Conservation (phyloP, 495 filamentous ascomycete species). For the Annulohypoxylon stygium region DNA sequence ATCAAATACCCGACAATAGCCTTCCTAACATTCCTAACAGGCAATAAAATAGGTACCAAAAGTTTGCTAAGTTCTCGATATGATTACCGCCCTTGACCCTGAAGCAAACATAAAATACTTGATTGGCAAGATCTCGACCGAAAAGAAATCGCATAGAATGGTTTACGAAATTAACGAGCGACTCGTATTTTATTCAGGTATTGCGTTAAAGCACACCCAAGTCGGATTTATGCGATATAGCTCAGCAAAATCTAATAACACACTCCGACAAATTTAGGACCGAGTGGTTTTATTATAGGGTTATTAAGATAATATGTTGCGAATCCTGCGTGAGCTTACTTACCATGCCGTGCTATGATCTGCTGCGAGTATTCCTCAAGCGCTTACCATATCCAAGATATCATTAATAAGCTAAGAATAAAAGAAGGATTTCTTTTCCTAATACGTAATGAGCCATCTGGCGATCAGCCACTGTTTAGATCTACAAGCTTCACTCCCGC, state of each 20-base stretch:
- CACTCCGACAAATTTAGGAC: neutral
- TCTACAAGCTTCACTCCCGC: slow-evolving; percentile 5
- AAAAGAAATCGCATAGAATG: neutral
- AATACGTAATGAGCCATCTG: slow-evolving; percentile 7
- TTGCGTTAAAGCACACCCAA: slow-evolving; percentile 10
- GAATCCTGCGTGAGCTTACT: slow-evolving; percentile 14
- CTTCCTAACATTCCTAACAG: neutral
- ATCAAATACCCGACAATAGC: slow-evolving; percentile 1
- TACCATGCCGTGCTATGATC: slow-evolving; percentile 13
- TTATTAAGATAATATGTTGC: slow-evolving; percentile 2
- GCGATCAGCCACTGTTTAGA: slow-evolving; percentile 9
- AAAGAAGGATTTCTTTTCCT: slow-evolving; percentile 11
- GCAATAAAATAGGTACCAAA: neutral
- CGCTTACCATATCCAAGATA: slow-evolving; percentile 14
- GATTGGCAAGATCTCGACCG: neutral
- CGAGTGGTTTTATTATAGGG: slow-evolving; percentile 14
- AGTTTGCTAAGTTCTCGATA: slow-evolving; percentile 10
- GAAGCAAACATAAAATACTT: slow-evolving; percentile 1
- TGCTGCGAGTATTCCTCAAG: slow-evolving; percentile 14
- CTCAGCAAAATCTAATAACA: slow-evolving; percentile 1
- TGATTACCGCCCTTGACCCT: neutral
- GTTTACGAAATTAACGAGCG: neutral
- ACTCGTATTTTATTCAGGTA: neutral
- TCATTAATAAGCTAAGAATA: slow-evolving; percentile 13
- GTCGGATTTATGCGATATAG: slow-evolving; percentile 9